Evolutionary conservation across 202 grass and related monocot genomes (phyloP).

Genomic region (Bolboschoenoplectus hybrid): DNA sequence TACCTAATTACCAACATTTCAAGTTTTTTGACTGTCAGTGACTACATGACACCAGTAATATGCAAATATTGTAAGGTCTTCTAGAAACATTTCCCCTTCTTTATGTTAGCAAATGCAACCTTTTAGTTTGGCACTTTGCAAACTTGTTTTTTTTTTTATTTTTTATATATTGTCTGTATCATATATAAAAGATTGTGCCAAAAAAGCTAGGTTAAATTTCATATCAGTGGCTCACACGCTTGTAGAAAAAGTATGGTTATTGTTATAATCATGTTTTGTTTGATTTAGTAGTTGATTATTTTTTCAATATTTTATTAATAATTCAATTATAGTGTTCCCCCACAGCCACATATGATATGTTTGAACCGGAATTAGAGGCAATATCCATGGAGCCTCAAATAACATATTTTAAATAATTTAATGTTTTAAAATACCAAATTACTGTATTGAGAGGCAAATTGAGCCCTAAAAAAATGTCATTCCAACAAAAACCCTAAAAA

Average conservation of each 20-base stretch:
- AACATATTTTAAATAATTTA: neutral
- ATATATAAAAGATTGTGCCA: neutral
- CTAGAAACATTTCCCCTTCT: slow-evolving; percentile 12
- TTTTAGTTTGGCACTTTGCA: slow-evolving; percentile 4
- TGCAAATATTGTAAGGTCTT: slow-evolving; percentile 24
- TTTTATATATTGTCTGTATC: neutral
- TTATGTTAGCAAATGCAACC: neutral
- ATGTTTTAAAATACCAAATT: slow-evolving; percentile 1
- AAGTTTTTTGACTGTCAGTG: slow-evolving; percentile 28
- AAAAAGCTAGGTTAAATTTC: slow-evolving; percentile 13
- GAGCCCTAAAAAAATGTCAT: neutral
- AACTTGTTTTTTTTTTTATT: slow-evolving; percentile 5
- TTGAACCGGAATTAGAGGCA: neutral
- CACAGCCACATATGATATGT: neutral
- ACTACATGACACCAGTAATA: slow-evolving; percentile 22
- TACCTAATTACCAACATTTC: slow-evolving; percentile 42
- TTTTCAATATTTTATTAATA: neutral
- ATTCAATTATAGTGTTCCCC: neutral
- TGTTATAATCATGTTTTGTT: slow-evolving; percentile 19
- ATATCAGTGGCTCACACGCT: slow-evolving; percentile 10
- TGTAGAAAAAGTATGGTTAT: slow-evolving; percentile 4
- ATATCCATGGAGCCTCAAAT: neutral
- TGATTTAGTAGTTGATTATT: neutral
- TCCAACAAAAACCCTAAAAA: slow-evolving; percentile 21
- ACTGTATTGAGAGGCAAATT: neutral